Conservation (phyloP, 2,329 filamentous ascomycete genomes). For the Exophiala dermatitidis region DNA sequence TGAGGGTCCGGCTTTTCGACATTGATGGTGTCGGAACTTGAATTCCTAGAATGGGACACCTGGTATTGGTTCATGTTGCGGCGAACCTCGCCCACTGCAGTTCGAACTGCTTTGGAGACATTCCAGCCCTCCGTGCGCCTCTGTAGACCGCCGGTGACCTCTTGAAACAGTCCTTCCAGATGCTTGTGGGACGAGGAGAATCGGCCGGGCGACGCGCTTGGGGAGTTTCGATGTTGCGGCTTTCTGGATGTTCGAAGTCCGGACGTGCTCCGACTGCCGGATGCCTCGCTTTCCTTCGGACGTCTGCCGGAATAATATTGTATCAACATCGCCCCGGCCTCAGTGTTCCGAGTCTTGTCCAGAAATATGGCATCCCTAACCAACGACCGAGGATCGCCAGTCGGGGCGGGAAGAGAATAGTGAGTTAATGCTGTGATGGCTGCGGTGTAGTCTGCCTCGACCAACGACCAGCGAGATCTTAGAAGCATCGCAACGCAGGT, state of each 20-base stretch:
- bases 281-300: constrained; percentile 31
- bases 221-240: constrained; percentile 28
- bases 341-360: constrained; percentile 38
- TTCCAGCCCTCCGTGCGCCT: constrained; percentile 44
- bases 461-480: constrained; percentile 69
- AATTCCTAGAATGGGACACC: constrained; percentile 28
- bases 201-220: constrained; percentile 34
- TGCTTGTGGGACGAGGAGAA: constrained; percentile 35
- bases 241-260: constrained; percentile 24
- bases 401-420: constrained; percentile 62
- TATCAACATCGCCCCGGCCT: constrained; percentile 40
- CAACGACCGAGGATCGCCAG: constrained; percentile 66
- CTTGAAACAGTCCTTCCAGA: constrained; percentile 42
- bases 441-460: constrained; percentile 79
- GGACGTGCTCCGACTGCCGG: constrained; percentile 12
- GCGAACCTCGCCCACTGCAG: constrained; percentile 42
- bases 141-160: constrained; percentile 44
- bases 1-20: background rate
- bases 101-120: constrained; percentile 43
- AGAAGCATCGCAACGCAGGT: constrained; percentile 93
- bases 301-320: constrained; percentile 42
- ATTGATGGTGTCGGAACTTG: constrained; percentile 13
- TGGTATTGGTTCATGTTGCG: constrained; percentile 43
- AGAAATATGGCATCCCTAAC: constrained; percentile 70
- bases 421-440: constrained; percentile 75